A percentile compares a stretch with the other conserved stretches of the same genome.
These are phyloP conservation scores for Begonia loranthoides DNA, from an alignment of 306 rosid species.

Conservation along the genomic window DNA sequence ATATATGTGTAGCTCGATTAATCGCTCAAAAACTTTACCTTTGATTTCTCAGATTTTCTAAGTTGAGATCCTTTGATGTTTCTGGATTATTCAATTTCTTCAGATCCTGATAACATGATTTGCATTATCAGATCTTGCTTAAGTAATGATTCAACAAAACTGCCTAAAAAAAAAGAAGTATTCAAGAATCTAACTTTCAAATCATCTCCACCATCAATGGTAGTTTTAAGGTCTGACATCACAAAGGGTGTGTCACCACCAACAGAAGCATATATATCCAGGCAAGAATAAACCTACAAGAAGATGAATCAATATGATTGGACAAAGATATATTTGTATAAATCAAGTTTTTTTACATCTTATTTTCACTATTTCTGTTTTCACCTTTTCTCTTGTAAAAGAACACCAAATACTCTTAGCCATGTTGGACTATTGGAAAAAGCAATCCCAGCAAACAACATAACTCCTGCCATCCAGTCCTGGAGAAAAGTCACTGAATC, in stretches of 20 bases:
- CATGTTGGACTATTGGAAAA: conserved; percentile 14
- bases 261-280: conserved; percentile 19
- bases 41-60: conserved; percentile 19
- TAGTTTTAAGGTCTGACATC: conserved; percentile 12
- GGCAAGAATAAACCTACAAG: conserved; percentile 17
- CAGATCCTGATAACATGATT: conserved; percentile 10
- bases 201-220: conserved; percentile 8
- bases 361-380: not conserved
- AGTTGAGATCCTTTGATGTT: conserved; percentile 20
- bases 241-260: conserved; percentile 16
- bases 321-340: not conserved
- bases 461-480: conserved; percentile 10
- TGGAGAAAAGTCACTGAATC: conserved; percentile 11
- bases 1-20: not conserved
- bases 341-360: not conserved
- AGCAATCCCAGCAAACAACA: conserved; percentile 19
- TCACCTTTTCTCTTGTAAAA: conserved; percentile 17
- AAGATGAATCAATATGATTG: not conserved
- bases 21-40: conserved; percentile 23
- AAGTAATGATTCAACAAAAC: not conserved
- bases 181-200: conserved; percentile 10
- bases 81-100: conserved; percentile 22
- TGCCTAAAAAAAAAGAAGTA: not conserved
- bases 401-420: conserved; percentile 17
- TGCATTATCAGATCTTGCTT: not conserved